Evolutionary conservation across 2,329 filamentous ascomycete genomes (phyloP).

Genomic region (Beauveria bassiana): DNA sequence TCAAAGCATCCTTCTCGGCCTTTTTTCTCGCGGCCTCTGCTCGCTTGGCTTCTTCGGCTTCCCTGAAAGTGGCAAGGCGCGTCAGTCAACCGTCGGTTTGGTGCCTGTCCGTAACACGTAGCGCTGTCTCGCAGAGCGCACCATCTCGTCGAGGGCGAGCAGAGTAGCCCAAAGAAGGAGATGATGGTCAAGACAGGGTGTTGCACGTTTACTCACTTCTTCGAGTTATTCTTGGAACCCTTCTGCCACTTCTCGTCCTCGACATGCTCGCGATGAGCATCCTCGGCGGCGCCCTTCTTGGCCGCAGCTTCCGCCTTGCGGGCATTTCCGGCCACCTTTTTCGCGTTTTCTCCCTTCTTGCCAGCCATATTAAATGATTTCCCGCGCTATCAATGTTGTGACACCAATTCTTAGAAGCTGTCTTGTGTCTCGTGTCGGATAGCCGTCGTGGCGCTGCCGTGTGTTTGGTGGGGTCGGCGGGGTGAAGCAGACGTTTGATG

Average conservation of each 20-base stretch:
- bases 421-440: background rate
- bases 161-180: no score
- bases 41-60: slow-evolving; percentile 58
- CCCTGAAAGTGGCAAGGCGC: slow-evolving; percentile 18
- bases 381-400: background rate
- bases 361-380: slow-evolving; percentile 47
- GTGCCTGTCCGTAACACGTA: background rate
- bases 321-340: slow-evolving; percentile 84
- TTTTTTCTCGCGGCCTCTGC: slow-evolving; percentile 80
- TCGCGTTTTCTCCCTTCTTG: slow-evolving; percentile 75
- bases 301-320: slow-evolving; percentile 86
- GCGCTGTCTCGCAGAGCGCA: background rate
- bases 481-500: background rate
- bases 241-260: slow-evolving; percentile 78
- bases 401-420: background rate
- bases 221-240: slow-evolving; percentile 74
- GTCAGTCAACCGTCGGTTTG: background rate
- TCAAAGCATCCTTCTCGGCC: slow-evolving; percentile 77
- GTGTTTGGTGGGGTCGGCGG: background rate
- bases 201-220: slow-evolving; percentile 58
- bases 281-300: slow-evolving; percentile 64
- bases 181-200: no score
- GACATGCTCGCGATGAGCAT: slow-evolving; percentile 54
- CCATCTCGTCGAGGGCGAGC: background rate
- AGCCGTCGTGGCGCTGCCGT: background rate